Evolutionary conservation across 805 yeast genomes (phyloP).

Genomic region (Saturnispora gosingensis): DNA sequence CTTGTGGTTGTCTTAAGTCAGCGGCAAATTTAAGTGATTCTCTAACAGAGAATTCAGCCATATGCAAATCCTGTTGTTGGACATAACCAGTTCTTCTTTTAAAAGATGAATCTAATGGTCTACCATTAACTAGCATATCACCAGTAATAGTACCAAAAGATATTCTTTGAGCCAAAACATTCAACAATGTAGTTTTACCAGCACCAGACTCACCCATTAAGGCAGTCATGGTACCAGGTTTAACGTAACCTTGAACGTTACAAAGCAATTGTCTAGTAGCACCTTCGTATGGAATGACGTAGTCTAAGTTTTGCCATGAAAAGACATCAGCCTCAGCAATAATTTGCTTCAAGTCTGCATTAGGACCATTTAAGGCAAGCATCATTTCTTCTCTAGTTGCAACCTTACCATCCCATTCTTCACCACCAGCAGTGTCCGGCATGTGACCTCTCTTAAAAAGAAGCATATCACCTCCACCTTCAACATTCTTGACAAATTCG

Average conservation of each 20-base stretch:
- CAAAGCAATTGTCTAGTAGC: conserved; percentile 33
- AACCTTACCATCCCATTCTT: conserved; percentile 36
- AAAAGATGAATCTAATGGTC: conserved; percentile 40
- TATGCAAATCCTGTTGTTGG: conserved; percentile 47
- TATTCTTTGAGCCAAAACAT: conserved; percentile 43
- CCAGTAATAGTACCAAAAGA: conserved; percentile 46
- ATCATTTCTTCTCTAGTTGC: conserved; percentile 24
- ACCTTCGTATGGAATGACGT: conserved; percentile 43
- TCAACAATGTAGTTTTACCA: conserved; percentile 49
- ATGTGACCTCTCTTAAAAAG: conserved; percentile 36
- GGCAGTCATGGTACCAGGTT: conserved; percentile 49
- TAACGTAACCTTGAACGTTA: conserved; percentile 34
- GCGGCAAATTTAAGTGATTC: conserved; percentile 44
- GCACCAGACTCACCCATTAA: conserved; percentile 59
- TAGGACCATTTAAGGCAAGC: conserved; percentile 21
- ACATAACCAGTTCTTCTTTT: conserved; percentile 47
- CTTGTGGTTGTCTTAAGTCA: conserved; percentile 36
- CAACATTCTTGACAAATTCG: conserved; percentile 26
- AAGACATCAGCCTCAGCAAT: conserved; percentile 45
- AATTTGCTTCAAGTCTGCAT: conserved; percentile 28
- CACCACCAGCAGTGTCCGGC: conserved; percentile 24
- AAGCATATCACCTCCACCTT: conserved; percentile 28
- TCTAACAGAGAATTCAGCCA: conserved; percentile 41
- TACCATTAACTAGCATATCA: conserved; percentile 47
- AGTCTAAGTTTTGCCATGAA: conserved; percentile 55